phyloP scores from a whole-genome alignment of 78 protist species.

The Neovahlkampfia damariscottae region DNA sequence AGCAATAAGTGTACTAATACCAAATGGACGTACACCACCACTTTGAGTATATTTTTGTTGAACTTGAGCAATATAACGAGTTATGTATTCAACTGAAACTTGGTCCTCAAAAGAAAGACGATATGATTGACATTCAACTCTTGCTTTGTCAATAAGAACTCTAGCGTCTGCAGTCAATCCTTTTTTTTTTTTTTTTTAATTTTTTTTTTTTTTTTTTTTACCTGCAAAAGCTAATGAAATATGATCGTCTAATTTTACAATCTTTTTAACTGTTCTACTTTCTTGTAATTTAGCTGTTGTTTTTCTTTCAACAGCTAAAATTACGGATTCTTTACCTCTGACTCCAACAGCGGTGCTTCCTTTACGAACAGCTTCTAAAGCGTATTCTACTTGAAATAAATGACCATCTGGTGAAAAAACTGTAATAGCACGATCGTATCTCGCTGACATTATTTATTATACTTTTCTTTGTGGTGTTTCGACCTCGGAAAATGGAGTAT shows the following conservation, averaged over 20 bases:
- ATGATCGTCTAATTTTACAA: conserved; percentile 86
- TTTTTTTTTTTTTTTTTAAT: not conserved
- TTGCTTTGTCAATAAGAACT: conserved; percentile 78
- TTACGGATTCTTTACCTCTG: conserved; percentile 73
- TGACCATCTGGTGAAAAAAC: conserved; percentile 99
- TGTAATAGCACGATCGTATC: conserved; percentile 98
- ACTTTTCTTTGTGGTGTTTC: too few relatives aligned
- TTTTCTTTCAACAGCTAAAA: conserved; percentile 82
- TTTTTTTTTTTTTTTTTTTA: not conserved
- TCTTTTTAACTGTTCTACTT: conserved; percentile 92
- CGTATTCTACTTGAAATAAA: conserved; percentile 95
- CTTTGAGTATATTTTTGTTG: conserved; percentile 95
- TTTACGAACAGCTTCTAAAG: conserved; percentile 97
- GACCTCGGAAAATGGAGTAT: too few relatives aligned
- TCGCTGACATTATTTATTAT: too few relatives aligned
- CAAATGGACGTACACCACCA: conserved; percentile 98
- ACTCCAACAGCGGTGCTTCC: conserved; percentile 95
- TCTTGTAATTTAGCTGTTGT: conserved; percentile 84
- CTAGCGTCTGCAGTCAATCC: conserved; percentile 97
- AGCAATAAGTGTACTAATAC: conserved; percentile 87
- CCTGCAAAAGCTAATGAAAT: conserved; percentile 90
- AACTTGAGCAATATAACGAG: conserved; percentile 82
- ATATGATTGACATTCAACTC: conserved; percentile 91
- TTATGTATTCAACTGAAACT: conserved; percentile 74
- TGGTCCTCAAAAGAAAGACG: conserved; percentile 88